phyloP scores from a whole-genome alignment of 768 basidiomycete species.

The Chalciporus pseudorubinellus region DNA sequence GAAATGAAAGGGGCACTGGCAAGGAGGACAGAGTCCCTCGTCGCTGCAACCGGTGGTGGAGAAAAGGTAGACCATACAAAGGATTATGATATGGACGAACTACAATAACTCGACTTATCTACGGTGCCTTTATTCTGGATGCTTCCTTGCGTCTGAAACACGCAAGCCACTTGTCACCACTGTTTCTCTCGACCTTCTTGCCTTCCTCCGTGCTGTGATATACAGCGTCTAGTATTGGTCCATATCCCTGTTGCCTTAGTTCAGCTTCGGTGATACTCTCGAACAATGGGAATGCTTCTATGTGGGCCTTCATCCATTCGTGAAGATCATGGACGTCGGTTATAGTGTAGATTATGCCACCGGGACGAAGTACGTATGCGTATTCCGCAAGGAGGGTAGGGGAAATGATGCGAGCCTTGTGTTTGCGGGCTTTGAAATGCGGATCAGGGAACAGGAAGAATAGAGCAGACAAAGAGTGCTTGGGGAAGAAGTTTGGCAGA shows the following conservation, averaged over 20 bases:
- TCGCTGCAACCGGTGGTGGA: conserved; percentile 57
- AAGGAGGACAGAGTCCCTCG: conserved; percentile 58
- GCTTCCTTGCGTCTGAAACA: conserved; percentile 71
- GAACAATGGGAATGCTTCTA: conserved; percentile 87
- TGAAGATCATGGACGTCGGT: conserved; percentile 95
- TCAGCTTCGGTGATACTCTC: conserved; percentile 72
- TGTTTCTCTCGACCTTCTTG: conserved; percentile 91
- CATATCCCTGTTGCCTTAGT: conserved; percentile 73
- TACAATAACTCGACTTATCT: conserved; percentile 25
- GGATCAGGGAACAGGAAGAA: conserved; percentile 99
- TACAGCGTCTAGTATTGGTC: conserved; percentile 77
- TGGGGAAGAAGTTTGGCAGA: conserved; percentile 91
- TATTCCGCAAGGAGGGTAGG: conserved; percentile 97
- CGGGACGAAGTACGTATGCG: conserved; percentile 86
- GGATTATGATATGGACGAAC: conserved; percentile 40
- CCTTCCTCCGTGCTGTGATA: conserved; percentile 92
- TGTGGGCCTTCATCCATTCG: conserved; percentile 91
- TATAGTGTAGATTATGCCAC: conserved; percentile 97
- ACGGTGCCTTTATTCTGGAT: conserved; percentile 10
- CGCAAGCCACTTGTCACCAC: conserved; percentile 87
- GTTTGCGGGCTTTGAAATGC: conserved; percentile 96
- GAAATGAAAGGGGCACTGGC: conserved; percentile 82
- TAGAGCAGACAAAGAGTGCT: conserved; percentile 85
- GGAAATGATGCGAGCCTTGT: conserved; percentile 98
- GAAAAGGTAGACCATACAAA: conserved; percentile 32